These are phyloP conservation scores for Thuja plicata DNA, from an alignment of 83 land plant genomes.

Conservation along the genomic window DNA sequence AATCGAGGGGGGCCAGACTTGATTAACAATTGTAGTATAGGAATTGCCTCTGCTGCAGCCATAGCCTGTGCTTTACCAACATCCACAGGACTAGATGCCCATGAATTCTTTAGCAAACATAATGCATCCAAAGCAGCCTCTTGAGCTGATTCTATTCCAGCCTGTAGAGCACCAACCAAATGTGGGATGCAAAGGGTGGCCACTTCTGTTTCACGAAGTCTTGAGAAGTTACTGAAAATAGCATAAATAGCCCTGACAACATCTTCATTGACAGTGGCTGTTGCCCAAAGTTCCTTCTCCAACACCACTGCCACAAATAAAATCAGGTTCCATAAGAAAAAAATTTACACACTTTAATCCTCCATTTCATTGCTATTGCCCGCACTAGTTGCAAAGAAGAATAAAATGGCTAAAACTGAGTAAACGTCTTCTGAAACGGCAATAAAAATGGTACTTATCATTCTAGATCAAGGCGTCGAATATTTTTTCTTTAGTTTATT, in stretches of 20 bases:
- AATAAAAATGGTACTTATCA: background rate
- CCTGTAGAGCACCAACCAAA: slow-evolving; percentile 64
- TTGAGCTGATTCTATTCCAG: slow-evolving; percentile 70
- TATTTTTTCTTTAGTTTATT: background rate
- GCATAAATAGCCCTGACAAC: slow-evolving; percentile 61
- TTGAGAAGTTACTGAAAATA: slow-evolving; percentile 68
- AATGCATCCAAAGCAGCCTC: slow-evolving; percentile 67
- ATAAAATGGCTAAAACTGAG: background rate
- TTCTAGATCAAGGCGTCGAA: background rate
- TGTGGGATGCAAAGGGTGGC: slow-evolving; percentile 87
- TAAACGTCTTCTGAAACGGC: background rate
- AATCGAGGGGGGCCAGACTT: slow-evolving; percentile 68
- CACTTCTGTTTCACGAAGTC: slow-evolving; percentile 70
- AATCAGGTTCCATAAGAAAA: background rate
- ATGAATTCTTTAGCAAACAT: slow-evolving; percentile 61
- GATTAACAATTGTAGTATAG: slow-evolving; percentile 67
- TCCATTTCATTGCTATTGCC: background rate
- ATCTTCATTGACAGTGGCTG: slow-evolving; percentile 69
- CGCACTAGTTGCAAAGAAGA: background rate
- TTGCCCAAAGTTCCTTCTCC: slow-evolving; percentile 73
- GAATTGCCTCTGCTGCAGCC: slow-evolving; percentile 87
- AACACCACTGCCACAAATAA: slow-evolving; percentile 57
- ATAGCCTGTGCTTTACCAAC: slow-evolving; percentile 70
- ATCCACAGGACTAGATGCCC: slow-evolving; percentile 70
- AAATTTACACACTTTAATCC: background rate